Percentiles rank a stretch among this genome's conserved stretches.
phyloP scores from a whole-genome alignment of 768 basidiomycete genomes.

The Boletus reticulatus region DNA sequence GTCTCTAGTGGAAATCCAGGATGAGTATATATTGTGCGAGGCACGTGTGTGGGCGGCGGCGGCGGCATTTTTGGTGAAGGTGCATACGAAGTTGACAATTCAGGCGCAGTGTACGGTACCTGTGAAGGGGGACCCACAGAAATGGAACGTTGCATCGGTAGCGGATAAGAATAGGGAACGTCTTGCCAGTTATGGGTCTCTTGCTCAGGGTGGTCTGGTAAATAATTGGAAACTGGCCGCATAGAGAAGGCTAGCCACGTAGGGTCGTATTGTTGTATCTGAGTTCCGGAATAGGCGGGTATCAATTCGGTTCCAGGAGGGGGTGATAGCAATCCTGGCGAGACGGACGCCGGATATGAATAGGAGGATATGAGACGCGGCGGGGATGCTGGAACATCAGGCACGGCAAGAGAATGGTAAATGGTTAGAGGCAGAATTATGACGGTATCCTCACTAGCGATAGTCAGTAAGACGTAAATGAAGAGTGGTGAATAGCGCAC shows the following conservation, averaged over 20 bases:
- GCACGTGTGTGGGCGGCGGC: conserved; percentile 28
- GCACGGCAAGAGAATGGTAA: conserved; percentile 60
- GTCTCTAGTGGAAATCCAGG: conserved; percentile 11
- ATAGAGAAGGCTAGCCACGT: conserved; percentile 7
- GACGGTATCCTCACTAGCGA: conserved; percentile 63
- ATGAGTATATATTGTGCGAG: conserved; percentile 16
- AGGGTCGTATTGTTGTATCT: conserved; percentile 8
- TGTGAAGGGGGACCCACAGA: conserved; percentile 45
- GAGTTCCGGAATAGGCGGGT: conserved; percentile 8
- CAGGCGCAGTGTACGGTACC: conserved; percentile 33
- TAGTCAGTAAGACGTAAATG: conserved; percentile 8
- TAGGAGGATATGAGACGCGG: conserved; percentile 15
- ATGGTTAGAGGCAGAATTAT: conserved; percentile 63
- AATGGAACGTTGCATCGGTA: conserved; percentile 46
- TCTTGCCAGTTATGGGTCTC: conserved; percentile 18
- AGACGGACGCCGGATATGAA: conserved; percentile 15
- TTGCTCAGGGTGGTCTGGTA: conserved; percentile 4
- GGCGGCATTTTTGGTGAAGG: conserved; percentile 25
- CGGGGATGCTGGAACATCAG: conserved; percentile 35
- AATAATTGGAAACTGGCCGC: conserved; percentile 4
- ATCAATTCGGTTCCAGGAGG: conserved; percentile 16
- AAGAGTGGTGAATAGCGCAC: conserved; percentile 37
- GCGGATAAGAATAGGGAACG: conserved; percentile 30
- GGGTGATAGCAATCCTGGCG: conserved; percentile 25
- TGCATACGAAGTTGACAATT: conserved; percentile 32